Evolutionary conservation across 768 basidiomycete species (phyloP), one percentile per base, ranked within the genome.

Genomic region (Filobasidium floriforme): DNA sequence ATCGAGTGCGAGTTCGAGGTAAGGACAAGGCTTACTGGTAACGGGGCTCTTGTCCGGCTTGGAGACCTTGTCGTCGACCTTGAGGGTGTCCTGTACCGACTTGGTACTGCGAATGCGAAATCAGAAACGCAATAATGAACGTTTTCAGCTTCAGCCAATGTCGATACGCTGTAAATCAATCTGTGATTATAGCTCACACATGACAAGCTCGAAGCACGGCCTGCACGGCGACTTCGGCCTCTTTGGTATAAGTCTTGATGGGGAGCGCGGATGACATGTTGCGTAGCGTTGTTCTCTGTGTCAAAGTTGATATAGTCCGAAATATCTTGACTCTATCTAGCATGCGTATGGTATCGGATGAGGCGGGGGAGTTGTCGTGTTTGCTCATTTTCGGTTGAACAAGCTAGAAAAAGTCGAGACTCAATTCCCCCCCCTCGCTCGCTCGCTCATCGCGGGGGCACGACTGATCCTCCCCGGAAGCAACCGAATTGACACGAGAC

Each of bases 31-130:
- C 82, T 60, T 67, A 88, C 90, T 87, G 14, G 91, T 93, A 0
- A 94, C 91, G 11, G 91, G 91, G 1, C 88, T 88, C 78, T 92
- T 92, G 81, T 99, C 94, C 29, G 83, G 86, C 77, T 99, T 97
- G 59, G 87, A 87, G 44, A 93, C 81, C 0, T 89, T 92, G 78
- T 94, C 94, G 71, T 86, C 85, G 68, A 86, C 87, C 69, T 90
- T 87, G 62, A 96, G 84, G 61, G 85, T 87, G 72, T 87, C 86
- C 80, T 97, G 96, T 22, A 97, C 89, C 1, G 87, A 84, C 1
- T 87, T 85, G 1, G 93, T 93, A 68, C 76, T 77, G 57, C 60
- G 18, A n/a, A n/a, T n/a, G n/a, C n/a, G n/a, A n/a, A n/a, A n/a
- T n/a, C 62, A 52, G 22, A 60, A 18, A 1, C 29, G 4, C 59